Conservation (phyloP, 1,284 basidiomycete species). For the Leccinum subrobustum region DNA sequence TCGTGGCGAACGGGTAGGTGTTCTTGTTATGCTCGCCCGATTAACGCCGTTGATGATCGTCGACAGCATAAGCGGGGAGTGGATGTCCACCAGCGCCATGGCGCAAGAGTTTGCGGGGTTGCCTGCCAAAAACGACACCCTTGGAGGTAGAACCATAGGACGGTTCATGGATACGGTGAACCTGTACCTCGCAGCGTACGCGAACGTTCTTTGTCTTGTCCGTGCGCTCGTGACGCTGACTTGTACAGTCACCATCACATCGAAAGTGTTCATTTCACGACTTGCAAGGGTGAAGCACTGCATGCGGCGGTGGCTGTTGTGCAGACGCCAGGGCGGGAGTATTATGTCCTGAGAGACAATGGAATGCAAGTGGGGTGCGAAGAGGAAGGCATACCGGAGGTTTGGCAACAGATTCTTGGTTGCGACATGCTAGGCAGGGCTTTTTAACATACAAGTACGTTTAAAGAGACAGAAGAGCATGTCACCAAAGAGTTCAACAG, state of each 20-base stretch:
- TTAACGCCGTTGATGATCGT: neutral
- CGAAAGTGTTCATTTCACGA: constrained; percentile 68
- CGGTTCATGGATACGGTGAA: constrained; percentile 46
- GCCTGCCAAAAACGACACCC: constrained; percentile 19
- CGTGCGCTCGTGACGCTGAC: constrained; percentile 9
- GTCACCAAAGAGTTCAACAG: neutral
- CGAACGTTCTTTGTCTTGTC: constrained; percentile 1
- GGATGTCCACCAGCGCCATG: constrained; percentile 64
- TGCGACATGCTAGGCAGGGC: constrained; percentile 35
- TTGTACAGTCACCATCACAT: constrained; percentile 63
- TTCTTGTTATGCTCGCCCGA: neutral
- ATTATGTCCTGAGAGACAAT: constrained; percentile 66
- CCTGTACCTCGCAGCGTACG: constrained; percentile 63
- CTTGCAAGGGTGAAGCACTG: constrained; percentile 39
- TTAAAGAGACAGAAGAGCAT: neutral
- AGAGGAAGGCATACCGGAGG: constrained; percentile 60
- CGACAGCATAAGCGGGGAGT: constrained; percentile 60
- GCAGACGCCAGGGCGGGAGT: constrained; percentile 65
- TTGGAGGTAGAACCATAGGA: constrained; percentile 17
- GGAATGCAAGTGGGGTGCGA: constrained; percentile 76
- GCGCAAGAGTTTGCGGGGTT: constrained; percentile 61
- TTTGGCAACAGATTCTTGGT: constrained; percentile 61
- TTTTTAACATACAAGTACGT: neutral
- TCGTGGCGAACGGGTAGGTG: constrained; percentile 61
- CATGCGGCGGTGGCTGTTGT: constrained; percentile 63